These are phyloP conservation scores for Aspergillus persii DNA, from an alignment of 2,329 filamentous ascomycete genomes.

Conservation along the genomic window DNA sequence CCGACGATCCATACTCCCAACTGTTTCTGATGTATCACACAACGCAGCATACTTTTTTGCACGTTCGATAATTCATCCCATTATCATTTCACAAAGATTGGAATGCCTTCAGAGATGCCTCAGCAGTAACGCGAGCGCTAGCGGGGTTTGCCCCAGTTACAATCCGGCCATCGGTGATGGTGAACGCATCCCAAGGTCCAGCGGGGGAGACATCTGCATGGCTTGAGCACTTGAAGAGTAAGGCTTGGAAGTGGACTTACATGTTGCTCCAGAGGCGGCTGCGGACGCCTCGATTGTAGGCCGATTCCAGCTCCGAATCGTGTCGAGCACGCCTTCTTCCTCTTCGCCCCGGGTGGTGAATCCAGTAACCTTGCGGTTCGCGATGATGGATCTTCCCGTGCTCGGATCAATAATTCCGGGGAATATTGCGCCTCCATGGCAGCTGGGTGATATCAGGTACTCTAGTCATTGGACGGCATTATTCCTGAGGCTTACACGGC, in stretches of 20 bases:
- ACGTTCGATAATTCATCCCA: neutral
- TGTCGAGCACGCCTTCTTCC: conserved; percentile 34
- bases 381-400: conserved; percentile 34
- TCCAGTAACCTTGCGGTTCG: conserved; percentile 37
- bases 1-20: neutral
- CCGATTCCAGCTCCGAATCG: conserved; percentile 31
- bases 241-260: conserved; percentile 15
- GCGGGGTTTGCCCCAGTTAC: conserved; percentile 38
- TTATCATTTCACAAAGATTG: conserved; percentile 7
- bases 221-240: neutral
- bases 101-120: conserved; percentile 30
- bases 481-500: conserved; percentile 25
- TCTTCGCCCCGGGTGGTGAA: conserved; percentile 39
- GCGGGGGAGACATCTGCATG: conserved; percentile 1
- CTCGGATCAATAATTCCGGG: conserved; percentile 30
- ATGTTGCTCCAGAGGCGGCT: conserved; percentile 29
- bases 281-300: conserved; percentile 33
- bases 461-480: neutral
- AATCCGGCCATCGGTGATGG: conserved; percentile 33
- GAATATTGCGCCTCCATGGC: conserved; percentile 42
- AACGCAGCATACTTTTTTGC: neutral
- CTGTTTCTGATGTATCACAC: neutral
- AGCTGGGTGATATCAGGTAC: conserved; percentile 16
- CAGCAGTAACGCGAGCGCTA: conserved; percentile 33
- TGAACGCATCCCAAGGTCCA: conserved; percentile 19